Evolutionary conservation across 371 early-diverging fungal species (phyloP).

Genomic region (Mucor racemosus): DNA sequence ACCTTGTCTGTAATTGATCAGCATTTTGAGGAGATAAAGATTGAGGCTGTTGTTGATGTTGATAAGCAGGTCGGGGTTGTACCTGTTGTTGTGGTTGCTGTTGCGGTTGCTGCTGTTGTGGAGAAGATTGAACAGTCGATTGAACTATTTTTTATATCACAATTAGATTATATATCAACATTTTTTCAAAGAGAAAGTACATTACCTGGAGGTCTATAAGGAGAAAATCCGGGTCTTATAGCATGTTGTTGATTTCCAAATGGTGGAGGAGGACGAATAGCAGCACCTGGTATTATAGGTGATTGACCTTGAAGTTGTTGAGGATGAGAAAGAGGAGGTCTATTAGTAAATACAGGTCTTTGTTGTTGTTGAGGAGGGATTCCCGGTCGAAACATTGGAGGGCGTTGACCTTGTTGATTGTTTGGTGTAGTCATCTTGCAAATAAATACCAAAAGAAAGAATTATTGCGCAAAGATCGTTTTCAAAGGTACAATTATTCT

Average conservation of each 20-base stretch:
- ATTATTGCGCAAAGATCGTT: background rate
- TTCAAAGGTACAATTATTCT: background rate
- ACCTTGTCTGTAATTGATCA: background rate
- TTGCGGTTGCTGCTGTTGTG: background rate
- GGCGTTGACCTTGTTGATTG: background rate
- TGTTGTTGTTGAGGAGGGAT: constrained; percentile 3
- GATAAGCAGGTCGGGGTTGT: background rate
- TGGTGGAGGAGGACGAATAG: background rate
- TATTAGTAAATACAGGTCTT: background rate
- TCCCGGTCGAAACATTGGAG: constrained; percentile 7
- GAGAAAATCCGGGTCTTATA: background rate
- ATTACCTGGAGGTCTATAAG: constrained; percentile 2
- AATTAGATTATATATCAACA: background rate
- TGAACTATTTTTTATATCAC: background rate
- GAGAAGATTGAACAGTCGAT: background rate
- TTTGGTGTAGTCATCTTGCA: background rate
- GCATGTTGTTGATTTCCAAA: background rate
- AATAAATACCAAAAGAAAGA: background rate
- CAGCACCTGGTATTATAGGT: background rate
- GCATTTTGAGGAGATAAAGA: background rate
- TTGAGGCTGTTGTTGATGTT: background rate
- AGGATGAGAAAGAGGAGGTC: background rate
- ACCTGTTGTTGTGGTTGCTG: background rate
- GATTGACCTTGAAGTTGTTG: background rate
- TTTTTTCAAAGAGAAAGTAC: background rate